These are phyloP conservation scores for Scheffersomyces titani DNA, from an alignment of 1,139 yeast species.

Conservation along the genomic window DNA sequence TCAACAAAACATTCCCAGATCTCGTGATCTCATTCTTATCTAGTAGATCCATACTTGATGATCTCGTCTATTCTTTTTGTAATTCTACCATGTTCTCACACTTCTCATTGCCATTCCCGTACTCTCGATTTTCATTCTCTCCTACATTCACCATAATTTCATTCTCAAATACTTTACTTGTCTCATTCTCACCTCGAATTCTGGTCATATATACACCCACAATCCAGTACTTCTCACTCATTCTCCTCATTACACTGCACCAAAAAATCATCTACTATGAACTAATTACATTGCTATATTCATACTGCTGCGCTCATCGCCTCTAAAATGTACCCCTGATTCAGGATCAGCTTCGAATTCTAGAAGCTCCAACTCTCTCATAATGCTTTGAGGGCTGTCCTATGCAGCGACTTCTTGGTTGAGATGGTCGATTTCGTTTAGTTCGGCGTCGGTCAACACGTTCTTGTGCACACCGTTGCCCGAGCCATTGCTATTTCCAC, in stretches of 20 bases:
- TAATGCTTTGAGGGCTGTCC: neutral
- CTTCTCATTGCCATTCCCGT: neutral
- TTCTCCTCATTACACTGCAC: neutral
- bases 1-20: neutral
- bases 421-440: slow-evolving; percentile 38
- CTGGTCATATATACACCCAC: too few species aligned
- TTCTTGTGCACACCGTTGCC: neutral
- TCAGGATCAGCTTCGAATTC: neutral
- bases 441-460: slow-evolving; percentile 34
- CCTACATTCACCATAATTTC: too few species aligned
- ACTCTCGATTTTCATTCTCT: neutral
- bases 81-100: neutral
- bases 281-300: neutral
- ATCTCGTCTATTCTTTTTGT: neutral
- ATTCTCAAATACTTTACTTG: too few species aligned
- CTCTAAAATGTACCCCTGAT: neutral
- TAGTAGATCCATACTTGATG: neutral
- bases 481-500: neutral
- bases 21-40: neutral
- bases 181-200: too few species aligned
- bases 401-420: slow-evolving; percentile 14
- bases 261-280: neutral
- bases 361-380: neutral
- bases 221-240: neutral
- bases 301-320: neutral